phyloP scores from a whole-genome alignment of 2,329 filamentous ascomycete genomes.

The Calonectria hawksworthii region DNA sequence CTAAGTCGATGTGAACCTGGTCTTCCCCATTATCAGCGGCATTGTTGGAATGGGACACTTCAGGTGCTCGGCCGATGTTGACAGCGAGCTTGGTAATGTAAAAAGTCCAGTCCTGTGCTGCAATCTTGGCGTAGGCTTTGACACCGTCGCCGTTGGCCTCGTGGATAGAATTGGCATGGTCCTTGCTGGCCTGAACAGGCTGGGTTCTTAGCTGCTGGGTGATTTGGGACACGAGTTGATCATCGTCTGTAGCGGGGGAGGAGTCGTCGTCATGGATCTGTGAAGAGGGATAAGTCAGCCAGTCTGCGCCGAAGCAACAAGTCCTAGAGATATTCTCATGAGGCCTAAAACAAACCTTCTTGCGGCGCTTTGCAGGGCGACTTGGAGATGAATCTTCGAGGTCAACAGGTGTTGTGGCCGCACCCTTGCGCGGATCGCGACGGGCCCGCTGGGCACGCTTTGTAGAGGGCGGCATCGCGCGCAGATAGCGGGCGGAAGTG shows the following conservation, averaged over 20 bases:
- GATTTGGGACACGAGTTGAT: constrained; percentile 69
- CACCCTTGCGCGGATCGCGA: constrained; percentile 56
- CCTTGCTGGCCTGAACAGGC: constrained; percentile 70
- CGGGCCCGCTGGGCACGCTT: constrained; percentile 55
- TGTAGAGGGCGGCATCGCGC: constrained; percentile 54
- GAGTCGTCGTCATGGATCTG: constrained; percentile 56
- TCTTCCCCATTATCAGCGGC: constrained; percentile 61
- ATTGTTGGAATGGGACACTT: constrained; percentile 55
- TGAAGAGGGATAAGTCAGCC: constrained; percentile 27
- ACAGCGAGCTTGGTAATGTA: constrained; percentile 83
- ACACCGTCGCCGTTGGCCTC: constrained; percentile 73
- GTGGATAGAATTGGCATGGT: constrained; percentile 75
- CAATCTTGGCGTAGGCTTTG: constrained; percentile 85
- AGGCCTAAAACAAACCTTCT: constrained; percentile 62
- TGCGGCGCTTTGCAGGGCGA: constrained; percentile 75
- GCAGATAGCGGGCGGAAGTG: constrained; percentile 17
- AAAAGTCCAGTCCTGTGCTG: constrained; percentile 86
- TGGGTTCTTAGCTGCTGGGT: constrained; percentile 65
- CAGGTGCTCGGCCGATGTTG: constrained; percentile 80
- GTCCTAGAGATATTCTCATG: background rate
- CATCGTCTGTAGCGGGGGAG: constrained; percentile 63
- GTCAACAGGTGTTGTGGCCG: constrained; percentile 52
- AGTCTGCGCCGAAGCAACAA: constrained; percentile 19
- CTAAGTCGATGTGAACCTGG: constrained; percentile 87
- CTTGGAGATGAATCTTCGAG: constrained; percentile 70